Evolutionary conservation across 495 filamentous ascomycete species (phyloP), one percentile per base, ranked within the genome.

Genomic region (Annulohypoxylon nitens): DNA sequence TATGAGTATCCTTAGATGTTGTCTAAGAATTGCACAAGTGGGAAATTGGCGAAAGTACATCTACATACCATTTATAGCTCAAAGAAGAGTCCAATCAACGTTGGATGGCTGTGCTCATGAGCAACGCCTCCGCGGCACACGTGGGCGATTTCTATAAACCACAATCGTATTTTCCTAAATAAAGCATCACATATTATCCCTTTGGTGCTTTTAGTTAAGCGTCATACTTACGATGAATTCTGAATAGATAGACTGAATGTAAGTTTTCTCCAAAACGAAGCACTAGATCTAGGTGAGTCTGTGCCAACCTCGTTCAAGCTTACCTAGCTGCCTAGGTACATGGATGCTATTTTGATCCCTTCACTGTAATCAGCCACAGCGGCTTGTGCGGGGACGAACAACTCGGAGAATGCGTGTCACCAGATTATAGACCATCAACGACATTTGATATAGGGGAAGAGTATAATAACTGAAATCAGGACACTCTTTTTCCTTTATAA

Each of bases 61-160:
- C 20, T 50, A 62, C 25, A 59, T 39, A 18, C 23, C 43, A 30
- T 41, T 0, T 48, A 45, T 30, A 30, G 30, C 30, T 30, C 30
- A 26, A 25, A 25, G 9, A 48, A 67, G n/a, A 54, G 25, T 3
- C 47, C 26, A 64, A 51, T 14, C 14, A 33, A 10, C 10, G 30
- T 30, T 30, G 30, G 30, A 54, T 20, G 69, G 58, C 63, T 67
- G 60, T 72, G 51, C 51, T 59, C 1, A n/a, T 54, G 25, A 55
- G 39, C 64, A 64, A 43, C 50, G 26, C 18, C 41, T 64, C 20
- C 60, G 33, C 16, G 39, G 39, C 53, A 65, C 48, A 69, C 61
- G 65, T 69, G 54, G 65, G 51, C 57, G 30, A 48, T 18, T 53
- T 11, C 7, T 59, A 41, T 30, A 72, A 48, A 33, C 4, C 16